Conservation (phyloP, 768 basidiomycete species). For the Rhizopogon vinicolor region DNA sequence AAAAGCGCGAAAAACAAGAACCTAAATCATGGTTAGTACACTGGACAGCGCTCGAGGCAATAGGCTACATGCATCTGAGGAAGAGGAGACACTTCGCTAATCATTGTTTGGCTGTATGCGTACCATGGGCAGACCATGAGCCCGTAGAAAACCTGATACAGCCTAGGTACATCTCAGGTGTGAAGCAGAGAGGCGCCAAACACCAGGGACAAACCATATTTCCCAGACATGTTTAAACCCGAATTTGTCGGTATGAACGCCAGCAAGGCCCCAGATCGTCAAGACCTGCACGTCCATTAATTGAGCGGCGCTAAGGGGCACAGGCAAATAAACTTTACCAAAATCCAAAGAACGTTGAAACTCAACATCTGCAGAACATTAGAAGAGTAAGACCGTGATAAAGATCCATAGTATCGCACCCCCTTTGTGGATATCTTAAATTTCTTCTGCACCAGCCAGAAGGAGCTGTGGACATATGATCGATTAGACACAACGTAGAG, state of each 20-base stretch:
- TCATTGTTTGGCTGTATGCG: constrained; percentile 81
- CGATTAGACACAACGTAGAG: not conserved
- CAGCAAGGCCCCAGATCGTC: constrained; percentile 72
- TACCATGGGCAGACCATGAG: constrained; percentile 78
- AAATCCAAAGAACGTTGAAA: constrained; percentile 71
- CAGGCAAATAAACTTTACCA: constrained; percentile 35
- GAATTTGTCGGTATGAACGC: constrained; percentile 68
- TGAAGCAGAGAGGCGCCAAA: not conserved
- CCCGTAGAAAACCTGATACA: constrained; percentile 68
- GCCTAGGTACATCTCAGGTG: constrained; percentile 30
- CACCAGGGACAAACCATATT: constrained; percentile 44
- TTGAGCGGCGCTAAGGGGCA: not conserved
- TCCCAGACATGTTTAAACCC: constrained; percentile 86
- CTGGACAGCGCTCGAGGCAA: not conserved
- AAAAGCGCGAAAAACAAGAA: constrained; percentile 75
- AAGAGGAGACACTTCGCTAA: constrained; percentile 69
- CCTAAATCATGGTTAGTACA: constrained; percentile 24
- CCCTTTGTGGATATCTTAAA: constrained; percentile 62
- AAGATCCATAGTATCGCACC: constrained; percentile 13
- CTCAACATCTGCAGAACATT: constrained; percentile 50
- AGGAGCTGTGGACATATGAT: constrained; percentile 33
- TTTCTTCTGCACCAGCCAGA: constrained; percentile 66
- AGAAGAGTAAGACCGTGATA: not conserved
- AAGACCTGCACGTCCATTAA: constrained; percentile 39
- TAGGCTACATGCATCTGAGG: constrained; percentile 56